Conservation (phyloP, 441 rosid species). For the Gossypium aridum region DNA sequence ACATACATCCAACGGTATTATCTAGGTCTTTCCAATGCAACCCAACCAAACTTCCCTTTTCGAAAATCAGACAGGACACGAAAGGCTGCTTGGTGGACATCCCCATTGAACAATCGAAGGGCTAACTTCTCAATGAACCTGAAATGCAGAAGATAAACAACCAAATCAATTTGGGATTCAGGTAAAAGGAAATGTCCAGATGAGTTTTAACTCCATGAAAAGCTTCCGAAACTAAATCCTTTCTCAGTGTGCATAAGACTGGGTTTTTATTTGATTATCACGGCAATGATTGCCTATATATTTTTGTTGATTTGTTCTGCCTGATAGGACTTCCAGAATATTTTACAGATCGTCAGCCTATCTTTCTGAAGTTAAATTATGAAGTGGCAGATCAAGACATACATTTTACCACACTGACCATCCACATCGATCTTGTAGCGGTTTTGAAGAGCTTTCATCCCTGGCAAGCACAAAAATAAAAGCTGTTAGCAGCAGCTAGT, state of each 20-base stretch:
- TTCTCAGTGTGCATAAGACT: not conserved
- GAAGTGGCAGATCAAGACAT: constrained; percentile 19
- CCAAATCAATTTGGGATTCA: constrained; percentile 6
- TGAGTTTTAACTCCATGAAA: not conserved
- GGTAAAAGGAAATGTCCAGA: not conserved
- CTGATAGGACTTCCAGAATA: not conserved
- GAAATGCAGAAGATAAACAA: constrained; percentile 20
- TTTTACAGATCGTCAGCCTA: not conserved
- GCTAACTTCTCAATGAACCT: constrained; percentile 78
- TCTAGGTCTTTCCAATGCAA: constrained; percentile 69
- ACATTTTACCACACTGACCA: constrained; percentile 55
- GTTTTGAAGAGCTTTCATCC: constrained; percentile 47
- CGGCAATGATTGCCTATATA: not conserved
- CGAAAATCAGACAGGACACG: constrained; percentile 69
- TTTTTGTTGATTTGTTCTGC: not conserved
- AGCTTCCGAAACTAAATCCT: not conserved
- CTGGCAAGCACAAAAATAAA: constrained; percentile 26
- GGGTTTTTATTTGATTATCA: not conserved
- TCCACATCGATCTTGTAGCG: constrained; percentile 70
- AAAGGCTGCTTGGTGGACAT: constrained; percentile 63
- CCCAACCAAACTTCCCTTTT: constrained; percentile 76
- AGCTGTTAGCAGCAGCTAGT: not conserved
- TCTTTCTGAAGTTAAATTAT: not conserved
- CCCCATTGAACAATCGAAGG: constrained; percentile 65
- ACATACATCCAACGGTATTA: constrained; percentile 14